A percentile compares a stretch with the other conserved stretches of the same genome.
phyloP scores from a whole-genome alignment of 2,329 filamentous ascomycete species.

The Stagonosporopsis chrysanthemi region DNA sequence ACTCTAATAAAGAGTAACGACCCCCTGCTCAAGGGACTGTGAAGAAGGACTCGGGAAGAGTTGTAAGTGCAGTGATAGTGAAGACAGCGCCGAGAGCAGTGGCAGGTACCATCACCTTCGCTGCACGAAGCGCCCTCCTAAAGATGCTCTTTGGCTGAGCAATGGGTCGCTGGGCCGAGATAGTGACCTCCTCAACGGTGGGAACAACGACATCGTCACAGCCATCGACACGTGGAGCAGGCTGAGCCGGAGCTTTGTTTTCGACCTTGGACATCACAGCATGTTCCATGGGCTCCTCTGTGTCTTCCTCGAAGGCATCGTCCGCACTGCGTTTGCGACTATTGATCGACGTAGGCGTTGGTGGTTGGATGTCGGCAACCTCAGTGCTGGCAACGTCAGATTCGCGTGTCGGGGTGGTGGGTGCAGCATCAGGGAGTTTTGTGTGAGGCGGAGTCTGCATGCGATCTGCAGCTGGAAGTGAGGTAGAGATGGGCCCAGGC shows the following conservation, averaged over 20 bases:
- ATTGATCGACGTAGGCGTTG: slow-evolving; percentile 38
- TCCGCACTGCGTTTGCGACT: slow-evolving; percentile 45
- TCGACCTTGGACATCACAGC: slow-evolving; percentile 23
- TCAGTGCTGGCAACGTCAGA: slow-evolving; percentile 44
- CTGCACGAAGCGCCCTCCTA: slow-evolving; percentile 21
- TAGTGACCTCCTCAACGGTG: slow-evolving; percentile 2
- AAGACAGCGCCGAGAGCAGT: slow-evolving; percentile 25
- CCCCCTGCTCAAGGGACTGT: slow-evolving; percentile 7
- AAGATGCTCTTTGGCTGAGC: slow-evolving; percentile 27
- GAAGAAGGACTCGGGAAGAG: slow-evolving; percentile 35
- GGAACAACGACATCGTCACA: background rate
- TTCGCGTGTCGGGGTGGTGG: slow-evolving; percentile 28
- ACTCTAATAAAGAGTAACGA: background rate
- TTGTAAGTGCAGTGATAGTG: slow-evolving; percentile 31
- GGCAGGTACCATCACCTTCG: slow-evolving; percentile 24
- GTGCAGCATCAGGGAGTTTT: slow-evolving; percentile 18
- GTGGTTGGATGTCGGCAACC: slow-evolving; percentile 33
- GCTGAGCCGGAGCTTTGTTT: background rate
- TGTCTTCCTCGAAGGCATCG: slow-evolving; percentile 8
- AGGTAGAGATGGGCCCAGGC: background rate
- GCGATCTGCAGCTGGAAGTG: slow-evolving; percentile 10
- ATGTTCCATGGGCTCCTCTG: background rate
- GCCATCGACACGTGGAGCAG: background rate
- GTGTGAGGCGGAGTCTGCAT: slow-evolving; percentile 33
- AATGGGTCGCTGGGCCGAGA: slow-evolving; percentile 6